These are phyloP conservation scores for Tephrocybe sp. DNA, from an alignment of 768 basidiomycete genomes.

Conservation along the genomic window DNA sequence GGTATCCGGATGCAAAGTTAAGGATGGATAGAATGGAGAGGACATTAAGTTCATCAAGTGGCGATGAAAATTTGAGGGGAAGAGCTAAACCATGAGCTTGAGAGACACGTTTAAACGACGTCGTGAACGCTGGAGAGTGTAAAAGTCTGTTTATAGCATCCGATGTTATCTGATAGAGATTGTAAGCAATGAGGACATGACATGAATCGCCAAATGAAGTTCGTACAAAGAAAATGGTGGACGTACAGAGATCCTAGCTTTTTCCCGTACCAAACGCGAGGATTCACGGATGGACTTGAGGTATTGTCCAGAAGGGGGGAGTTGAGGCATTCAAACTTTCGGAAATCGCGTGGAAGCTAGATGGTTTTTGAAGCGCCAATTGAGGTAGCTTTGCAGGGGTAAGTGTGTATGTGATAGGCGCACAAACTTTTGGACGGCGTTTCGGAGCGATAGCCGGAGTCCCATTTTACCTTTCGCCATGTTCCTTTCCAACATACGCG, in stretches of 20 bases:
- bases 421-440: too few species aligned
- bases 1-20: slow-evolving; percentile 84
- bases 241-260: slow-evolving; percentile 53
- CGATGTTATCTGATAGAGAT: slow-evolving; percentile 46
- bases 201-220: background rate
- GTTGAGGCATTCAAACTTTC: slow-evolving; percentile 17
- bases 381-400: too few species aligned
- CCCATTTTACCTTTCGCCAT: background rate
- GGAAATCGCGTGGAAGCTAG: background rate
- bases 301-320: slow-evolving; percentile 48
- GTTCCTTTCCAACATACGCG: slow-evolving; percentile 2
- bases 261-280: slow-evolving; percentile 42
- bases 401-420: too few species aligned
- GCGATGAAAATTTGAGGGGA: slow-evolving; percentile 76
- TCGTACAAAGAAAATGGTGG: background rate
- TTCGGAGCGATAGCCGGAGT: background rate
- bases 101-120: slow-evolving; percentile 61
- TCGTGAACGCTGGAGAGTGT: slow-evolving; percentile 58
- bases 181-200: background rate
- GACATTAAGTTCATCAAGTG: slow-evolving; percentile 75
- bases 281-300: slow-evolving; percentile 53
- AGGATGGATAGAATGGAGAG: slow-evolving; percentile 75
- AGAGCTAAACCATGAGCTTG: slow-evolving; percentile 66
- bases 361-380: background rate
- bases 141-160: slow-evolving; percentile 61